These are phyloP conservation scores for Hypoxylon lenormandii DNA, from an alignment of 495 filamentous ascomycete genomes.

Conservation along the genomic window DNA sequence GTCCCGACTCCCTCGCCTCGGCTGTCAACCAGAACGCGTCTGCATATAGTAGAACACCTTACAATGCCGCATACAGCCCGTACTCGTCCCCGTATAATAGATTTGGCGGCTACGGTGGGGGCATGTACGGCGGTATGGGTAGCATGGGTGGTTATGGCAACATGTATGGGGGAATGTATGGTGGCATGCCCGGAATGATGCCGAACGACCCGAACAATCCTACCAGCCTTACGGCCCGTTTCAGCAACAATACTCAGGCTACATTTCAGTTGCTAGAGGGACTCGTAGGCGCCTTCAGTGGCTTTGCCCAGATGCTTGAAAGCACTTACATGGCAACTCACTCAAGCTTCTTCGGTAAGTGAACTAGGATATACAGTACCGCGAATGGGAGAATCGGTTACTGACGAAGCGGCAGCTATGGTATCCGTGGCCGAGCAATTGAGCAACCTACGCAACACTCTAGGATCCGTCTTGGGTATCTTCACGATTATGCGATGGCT, in stretches of 20 bases:
- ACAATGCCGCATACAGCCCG: constrained; percentile 64
- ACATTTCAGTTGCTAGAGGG: constrained; percentile 99
- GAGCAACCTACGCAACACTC: constrained; percentile 88
- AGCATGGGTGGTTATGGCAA: constrained; percentile 70
- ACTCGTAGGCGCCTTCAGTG: constrained; percentile 96
- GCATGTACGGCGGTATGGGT: constrained; percentile 57
- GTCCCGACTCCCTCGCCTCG: constrained; percentile 78
- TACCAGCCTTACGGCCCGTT: constrained; percentile 88
- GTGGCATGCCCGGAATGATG: constrained; percentile 73
- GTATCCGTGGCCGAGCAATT: constrained; percentile 98
- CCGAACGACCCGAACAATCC: constrained; percentile 85
- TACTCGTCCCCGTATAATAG: constrained; percentile 64
- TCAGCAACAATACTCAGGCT: constrained; percentile 91
- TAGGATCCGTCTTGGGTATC: constrained; percentile 93
- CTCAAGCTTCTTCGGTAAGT: constrained; percentile 95
- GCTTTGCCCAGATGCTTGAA: constrained; percentile 99
- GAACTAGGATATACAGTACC: neutral
- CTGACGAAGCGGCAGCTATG: constrained; percentile 77
- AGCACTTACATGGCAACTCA: constrained; percentile 99
- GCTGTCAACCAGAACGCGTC: constrained; percentile 86
- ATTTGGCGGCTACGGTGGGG: constrained; percentile 52
- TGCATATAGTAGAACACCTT: constrained; percentile 76
- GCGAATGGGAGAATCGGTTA: neutral
- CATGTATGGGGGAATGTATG: constrained; percentile 68
- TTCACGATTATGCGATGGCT: constrained; percentile 96